Evolutionary conservation across 768 basidiomycete species (phyloP), one percentile per base, ranked within the genome.

Genomic region (Sporobolomyces phaffii): DNA sequence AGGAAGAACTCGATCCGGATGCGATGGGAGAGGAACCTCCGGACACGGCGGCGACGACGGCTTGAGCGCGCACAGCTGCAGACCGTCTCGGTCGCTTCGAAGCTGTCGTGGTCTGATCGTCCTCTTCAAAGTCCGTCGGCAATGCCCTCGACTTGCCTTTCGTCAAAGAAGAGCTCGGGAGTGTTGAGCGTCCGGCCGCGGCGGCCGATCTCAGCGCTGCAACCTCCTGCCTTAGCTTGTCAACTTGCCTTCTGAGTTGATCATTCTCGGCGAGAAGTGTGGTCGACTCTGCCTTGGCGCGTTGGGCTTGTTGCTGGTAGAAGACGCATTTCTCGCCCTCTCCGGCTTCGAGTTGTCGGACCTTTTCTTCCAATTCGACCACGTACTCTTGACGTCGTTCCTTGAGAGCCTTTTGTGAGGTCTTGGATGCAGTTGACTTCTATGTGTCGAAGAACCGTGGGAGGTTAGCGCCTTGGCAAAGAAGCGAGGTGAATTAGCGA

Each of bases 241-340:
- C 60, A 45, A 72, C 14, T 11, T 50, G 26, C 22, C 36, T 38
- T 31, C 45, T 52, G 13, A 72, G 53, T n/a, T n/a, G 31, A 34
- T 59, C 67, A 64, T 69, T 72, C 61, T 72, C 71, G 17, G 52
- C 51, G 24, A 41, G 40, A 6, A 69, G 52, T 18, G 47, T 34
- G 2, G 51, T 49, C 41, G 67, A 29, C 34, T 72, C 71, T 31
- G 48, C 18, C 43, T 66, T 68, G 49, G 67, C 64, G 54, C 61
- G 49, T 29, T 60, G 60, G 10, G 71, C 71, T 64, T 69, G 67
- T 29, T 63, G 60, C 53, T 72, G 71, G 52, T 62, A 72, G 52
- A 69, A 72, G 51, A 65, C 64, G 47, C 57, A 56, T 52, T 69
- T 65, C 28, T 69, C 71, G 56, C 71, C 67, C 50, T 72, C 67